Conservation (phyloP, 495 filamentous ascomycete genomes). For the Tuber microsphaerosporum region DNA sequence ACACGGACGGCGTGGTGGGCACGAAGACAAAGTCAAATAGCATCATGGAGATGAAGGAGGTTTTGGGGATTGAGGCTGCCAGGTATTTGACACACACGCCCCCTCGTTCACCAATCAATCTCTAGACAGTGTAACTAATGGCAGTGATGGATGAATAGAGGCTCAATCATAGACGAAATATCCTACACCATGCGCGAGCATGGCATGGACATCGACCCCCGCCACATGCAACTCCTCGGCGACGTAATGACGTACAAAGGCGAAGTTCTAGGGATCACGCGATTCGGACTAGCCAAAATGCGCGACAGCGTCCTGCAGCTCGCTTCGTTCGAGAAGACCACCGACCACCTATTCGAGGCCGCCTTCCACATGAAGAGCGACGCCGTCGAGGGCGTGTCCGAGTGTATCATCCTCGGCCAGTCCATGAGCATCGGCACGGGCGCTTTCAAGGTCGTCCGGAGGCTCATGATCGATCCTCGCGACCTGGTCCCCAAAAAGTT, state of each 20-base stretch:
- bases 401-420: conserved; percentile 98
- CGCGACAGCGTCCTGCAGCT: conserved; percentile 88
- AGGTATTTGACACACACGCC: conserved; percentile 24
- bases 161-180: conserved; percentile 41
- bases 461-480: conserved; percentile 59
- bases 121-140: background rate
- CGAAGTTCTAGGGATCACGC: conserved; percentile 93
- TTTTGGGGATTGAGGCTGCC: conserved; percentile 96
- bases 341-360: conserved; percentile 94
- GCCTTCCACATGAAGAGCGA: conserved; percentile 84
- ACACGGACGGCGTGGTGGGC: conserved; percentile 76
- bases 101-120: background rate
- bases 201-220: conserved; percentile 88
- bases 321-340: conserved; percentile 96
- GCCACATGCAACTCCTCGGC: conserved; percentile 97
- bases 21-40: conserved; percentile 68
- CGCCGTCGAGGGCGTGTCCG: conserved; percentile 81
- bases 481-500: conserved; percentile 59
- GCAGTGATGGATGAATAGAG: conserved; percentile 12
- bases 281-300: conserved; percentile 96
- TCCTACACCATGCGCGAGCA: conserved; percentile 41
- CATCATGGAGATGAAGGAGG: conserved; percentile 81
- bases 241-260: conserved; percentile 99
- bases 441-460: conserved; percentile 76
- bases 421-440: conserved; percentile 84